Conservation (phyloP, 2,329 filamentous ascomycete species). For the Westerdykella sp. region DNA sequence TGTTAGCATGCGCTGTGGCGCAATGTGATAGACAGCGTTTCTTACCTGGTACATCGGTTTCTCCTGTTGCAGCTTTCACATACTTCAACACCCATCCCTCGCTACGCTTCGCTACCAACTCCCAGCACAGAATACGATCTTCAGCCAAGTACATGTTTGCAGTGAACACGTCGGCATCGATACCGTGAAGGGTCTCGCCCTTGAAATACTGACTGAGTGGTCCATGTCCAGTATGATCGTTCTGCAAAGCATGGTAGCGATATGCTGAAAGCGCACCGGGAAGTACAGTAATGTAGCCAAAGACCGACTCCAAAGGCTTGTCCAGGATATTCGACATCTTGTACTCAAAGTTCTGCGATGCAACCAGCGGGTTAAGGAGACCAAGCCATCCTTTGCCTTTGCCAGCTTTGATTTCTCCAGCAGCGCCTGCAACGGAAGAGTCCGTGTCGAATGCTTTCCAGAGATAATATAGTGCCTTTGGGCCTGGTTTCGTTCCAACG, state of each 20-base stretch:
- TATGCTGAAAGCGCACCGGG: constrained; percentile 94
- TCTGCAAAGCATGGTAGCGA: constrained; percentile 90
- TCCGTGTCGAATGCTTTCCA: constrained; percentile 99
- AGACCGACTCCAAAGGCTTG: constrained; percentile 93
- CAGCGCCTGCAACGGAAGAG: constrained; percentile 93
- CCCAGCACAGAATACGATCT: constrained; percentile 87
- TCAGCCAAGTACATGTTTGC: constrained; percentile 94
- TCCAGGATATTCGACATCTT: constrained; percentile 99
- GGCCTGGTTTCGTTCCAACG: constrained; percentile 85
- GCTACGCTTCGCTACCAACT: constrained; percentile 88
- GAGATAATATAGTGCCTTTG: constrained; percentile 88
- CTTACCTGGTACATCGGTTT: constrained; percentile 94
- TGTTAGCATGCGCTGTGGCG: no score
- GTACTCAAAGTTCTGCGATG: constrained; percentile 98
- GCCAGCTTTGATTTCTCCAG: constrained; percentile 95
- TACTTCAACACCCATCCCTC: constrained; percentile 98
- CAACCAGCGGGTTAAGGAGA: constrained; percentile 87
- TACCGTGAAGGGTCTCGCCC: constrained; percentile 91
- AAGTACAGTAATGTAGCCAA: constrained; percentile 95
- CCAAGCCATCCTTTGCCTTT: constrained; percentile 80
- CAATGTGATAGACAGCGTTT: constrained; percentile 6
- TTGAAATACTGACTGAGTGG: constrained; percentile 98
- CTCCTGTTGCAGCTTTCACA: constrained; percentile 91
- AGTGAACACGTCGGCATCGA: constrained; percentile 94
- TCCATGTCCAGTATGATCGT: constrained; percentile 91